These are phyloP conservation scores for Globisporangium heterothallicum DNA, from an alignment of 352 stramenopile species.

Conservation along the genomic window DNA sequence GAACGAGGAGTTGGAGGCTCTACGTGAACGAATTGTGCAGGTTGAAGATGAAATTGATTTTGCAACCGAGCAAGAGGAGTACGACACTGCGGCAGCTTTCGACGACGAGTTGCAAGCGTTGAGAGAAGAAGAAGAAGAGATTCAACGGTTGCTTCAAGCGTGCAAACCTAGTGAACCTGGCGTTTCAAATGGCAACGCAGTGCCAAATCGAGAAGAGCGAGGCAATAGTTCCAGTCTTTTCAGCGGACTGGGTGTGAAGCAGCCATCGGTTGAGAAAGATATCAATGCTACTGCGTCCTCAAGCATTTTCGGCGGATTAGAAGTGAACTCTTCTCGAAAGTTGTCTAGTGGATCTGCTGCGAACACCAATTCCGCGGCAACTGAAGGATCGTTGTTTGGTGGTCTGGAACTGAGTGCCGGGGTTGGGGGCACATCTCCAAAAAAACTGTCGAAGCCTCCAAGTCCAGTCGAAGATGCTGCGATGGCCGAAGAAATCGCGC, in stretches of 20 bases:
- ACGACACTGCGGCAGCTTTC: slow-evolving; percentile 47
- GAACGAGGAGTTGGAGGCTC: slow-evolving; percentile 30
- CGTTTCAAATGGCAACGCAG: background rate
- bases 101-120: slow-evolving; percentile 64
- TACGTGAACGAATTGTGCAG: slow-evolving; percentile 46
- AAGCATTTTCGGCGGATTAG: slow-evolving; percentile 19
- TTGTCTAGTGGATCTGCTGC: slow-evolving; percentile 8
- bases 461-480: slow-evolving; percentile 1
- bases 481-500: background rate
- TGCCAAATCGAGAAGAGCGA: slow-evolving; percentile 1
- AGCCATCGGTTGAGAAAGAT: slow-evolving; percentile 7
- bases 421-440: background rate
- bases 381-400: slow-evolving; percentile 25
- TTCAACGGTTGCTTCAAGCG: slow-evolving; percentile 26
- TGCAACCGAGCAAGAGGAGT: slow-evolving; percentile 66
- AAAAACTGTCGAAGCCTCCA: slow-evolving; percentile 5
- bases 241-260: slow-evolving; percentile 23
- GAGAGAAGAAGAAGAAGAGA: slow-evolving; percentile 41
- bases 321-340: slow-evolving; percentile 15
- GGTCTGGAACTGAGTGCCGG: slow-evolving; percentile 30
- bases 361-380: slow-evolving; percentile 6
- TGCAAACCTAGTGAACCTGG: background rate
- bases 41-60: slow-evolving; percentile 62
- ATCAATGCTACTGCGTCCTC: background rate
- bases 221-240: slow-evolving; percentile 20